Conservation (phyloP, 176 grass and related monocot genomes). For the Leersia perrieri region DNA sequence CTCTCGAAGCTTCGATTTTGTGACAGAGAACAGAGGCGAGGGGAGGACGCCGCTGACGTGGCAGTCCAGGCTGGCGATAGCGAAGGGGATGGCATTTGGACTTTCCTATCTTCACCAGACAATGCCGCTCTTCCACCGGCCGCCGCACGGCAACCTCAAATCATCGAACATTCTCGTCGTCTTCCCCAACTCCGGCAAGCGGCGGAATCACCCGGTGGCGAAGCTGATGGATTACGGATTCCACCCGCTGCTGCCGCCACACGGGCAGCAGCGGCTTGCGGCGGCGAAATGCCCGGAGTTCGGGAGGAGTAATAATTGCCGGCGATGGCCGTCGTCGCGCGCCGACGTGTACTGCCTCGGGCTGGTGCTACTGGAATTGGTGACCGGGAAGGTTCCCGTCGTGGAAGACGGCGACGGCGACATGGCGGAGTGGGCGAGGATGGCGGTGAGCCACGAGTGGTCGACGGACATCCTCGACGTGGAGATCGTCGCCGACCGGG, state of each 20-base stretch:
- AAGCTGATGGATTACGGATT: slow-evolving; percentile 84
- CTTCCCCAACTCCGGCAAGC: not conserved
- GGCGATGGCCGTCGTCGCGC: slow-evolving; percentile 49
- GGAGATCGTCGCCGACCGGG: slow-evolving; percentile 61
- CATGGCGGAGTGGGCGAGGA: slow-evolving; percentile 72
- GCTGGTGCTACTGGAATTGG: slow-evolving; percentile 70
- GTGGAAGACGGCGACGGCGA: slow-evolving; percentile 73
- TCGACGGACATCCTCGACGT: slow-evolving; percentile 90
- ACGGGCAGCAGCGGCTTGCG: slow-evolving; percentile 54
- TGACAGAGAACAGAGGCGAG: slow-evolving; percentile 68
- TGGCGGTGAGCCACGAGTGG: slow-evolving; percentile 84
- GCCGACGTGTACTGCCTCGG: slow-evolving; percentile 93
- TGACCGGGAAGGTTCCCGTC: slow-evolving; percentile 72
- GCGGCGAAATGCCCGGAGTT: slow-evolving; percentile 68
- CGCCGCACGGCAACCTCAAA: slow-evolving; percentile 90
- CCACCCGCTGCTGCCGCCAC: slow-evolving; percentile 58
- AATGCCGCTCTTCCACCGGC: slow-evolving; percentile 58
- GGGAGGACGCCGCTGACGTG: slow-evolving; percentile 73
- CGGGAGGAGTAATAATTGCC: too few species aligned
- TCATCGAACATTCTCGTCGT: slow-evolving; percentile 74
- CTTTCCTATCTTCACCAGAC: slow-evolving; percentile 70
- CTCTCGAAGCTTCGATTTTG: too few species aligned
- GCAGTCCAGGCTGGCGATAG: slow-evolving; percentile 63
- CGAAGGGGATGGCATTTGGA: slow-evolving; percentile 65
- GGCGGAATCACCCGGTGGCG: not conserved